Conservation (phyloP, 306 rosid species). For the Quercus suber region DNA sequence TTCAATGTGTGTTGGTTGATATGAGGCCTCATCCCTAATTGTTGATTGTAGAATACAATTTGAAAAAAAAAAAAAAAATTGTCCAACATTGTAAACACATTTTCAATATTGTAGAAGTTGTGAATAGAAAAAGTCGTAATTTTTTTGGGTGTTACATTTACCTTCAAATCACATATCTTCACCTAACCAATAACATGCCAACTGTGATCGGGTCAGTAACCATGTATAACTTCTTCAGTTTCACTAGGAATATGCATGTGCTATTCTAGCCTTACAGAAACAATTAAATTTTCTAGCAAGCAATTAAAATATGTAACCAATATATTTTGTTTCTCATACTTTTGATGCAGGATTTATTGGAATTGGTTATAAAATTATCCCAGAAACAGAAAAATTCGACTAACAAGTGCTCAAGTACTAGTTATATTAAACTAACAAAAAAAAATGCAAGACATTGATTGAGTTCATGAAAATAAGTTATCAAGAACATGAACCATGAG, state of each 20-base stretch:
- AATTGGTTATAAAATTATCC: background rate
- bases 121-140: background rate
- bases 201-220: constrained; percentile 17
- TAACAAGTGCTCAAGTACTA: background rate
- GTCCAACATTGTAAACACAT: background rate
- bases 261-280: constrained; percentile 34
- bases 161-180: constrained; percentile 32
- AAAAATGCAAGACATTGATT: background rate
- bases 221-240: constrained; percentile 18
- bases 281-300: constrained; percentile 18
- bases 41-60: no score
- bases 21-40: no score
- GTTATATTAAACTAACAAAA: background rate
- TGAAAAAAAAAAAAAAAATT: no score
- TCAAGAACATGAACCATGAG: background rate
- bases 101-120: background rate
- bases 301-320: background rate
- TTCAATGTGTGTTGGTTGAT: no score
- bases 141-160: background rate
- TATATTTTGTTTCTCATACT: no score
- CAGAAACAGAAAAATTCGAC: background rate
- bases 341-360: no score
- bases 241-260: constrained; percentile 34
- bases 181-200: constrained; percentile 30
- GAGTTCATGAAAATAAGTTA: background rate